These are phyloP conservation scores for Cymbopogon citratus DNA, from an alignment of 176 grass and related monocot species.

Conservation along the genomic window DNA sequence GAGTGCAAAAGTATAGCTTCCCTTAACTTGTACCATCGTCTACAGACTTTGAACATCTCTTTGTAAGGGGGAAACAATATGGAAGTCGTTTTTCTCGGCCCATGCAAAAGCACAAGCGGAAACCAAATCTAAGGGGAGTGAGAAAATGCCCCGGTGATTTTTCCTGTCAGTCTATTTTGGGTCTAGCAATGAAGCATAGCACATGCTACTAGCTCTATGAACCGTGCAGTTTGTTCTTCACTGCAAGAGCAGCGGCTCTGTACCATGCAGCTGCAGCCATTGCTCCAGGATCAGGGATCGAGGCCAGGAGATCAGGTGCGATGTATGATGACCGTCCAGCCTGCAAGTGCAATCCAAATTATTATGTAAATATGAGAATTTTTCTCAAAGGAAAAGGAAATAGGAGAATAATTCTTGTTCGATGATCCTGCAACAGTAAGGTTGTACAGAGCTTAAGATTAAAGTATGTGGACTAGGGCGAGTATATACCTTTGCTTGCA, in stretches of 20 bases:
- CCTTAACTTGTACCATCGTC: conserved; percentile 20
- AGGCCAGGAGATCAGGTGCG: conserved; percentile 53
- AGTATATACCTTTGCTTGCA: conserved; percentile 79
- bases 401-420: neutral
- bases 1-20: conserved; percentile 24
- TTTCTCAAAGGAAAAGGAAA: neutral
- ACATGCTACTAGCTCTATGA: conserved; percentile 33
- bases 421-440: neutral
- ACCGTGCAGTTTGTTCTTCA: conserved; percentile 40
- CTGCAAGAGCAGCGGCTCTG: conserved; percentile 49
- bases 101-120: conserved; percentile 80
- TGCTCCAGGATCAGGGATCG: conserved; percentile 87
- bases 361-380: neutral
- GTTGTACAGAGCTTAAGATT: neutral
- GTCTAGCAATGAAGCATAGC: conserved; percentile 14
- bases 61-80: conserved; percentile 23
- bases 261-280: conserved; percentile 92
- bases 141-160: conserved; percentile 42
- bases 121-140: conserved; percentile 49
- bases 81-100: conserved; percentile 64
- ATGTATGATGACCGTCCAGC: conserved; percentile 88
- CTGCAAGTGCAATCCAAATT: conserved; percentile 41
- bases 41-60: conserved; percentile 34
- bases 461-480: neutral
- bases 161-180: conserved; percentile 27